These are phyloP conservation scores for Epichloe gansuensis DNA, from an alignment of 2,329 filamentous ascomycete species.

Conservation along the genomic window DNA sequence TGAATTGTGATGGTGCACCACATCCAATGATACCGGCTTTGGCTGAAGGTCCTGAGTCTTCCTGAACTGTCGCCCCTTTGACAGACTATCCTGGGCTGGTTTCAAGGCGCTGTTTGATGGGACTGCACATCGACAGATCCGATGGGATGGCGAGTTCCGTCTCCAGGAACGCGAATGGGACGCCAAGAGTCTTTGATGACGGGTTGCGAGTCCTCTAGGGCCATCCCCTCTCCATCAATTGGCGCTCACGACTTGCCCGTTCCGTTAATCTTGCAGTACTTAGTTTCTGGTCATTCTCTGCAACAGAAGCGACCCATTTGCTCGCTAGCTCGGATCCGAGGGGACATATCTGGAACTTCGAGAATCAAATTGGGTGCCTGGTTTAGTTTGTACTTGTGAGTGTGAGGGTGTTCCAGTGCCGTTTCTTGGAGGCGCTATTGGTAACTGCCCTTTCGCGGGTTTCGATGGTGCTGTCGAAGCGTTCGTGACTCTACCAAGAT, in stretches of 20 bases:
- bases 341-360: constrained; percentile 17
- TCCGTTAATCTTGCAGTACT: constrained; percentile 26
- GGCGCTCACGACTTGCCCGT: constrained; percentile 29
- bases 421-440: constrained; percentile 27
- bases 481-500: constrained; percentile 39
- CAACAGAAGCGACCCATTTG: constrained; percentile 31
- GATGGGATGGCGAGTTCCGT: constrained; percentile 21
- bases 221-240: constrained; percentile 32
- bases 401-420: not conserved
- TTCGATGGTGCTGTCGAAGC: constrained; percentile 21
- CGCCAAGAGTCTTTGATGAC: constrained; percentile 44
- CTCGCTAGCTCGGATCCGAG: constrained; percentile 22
- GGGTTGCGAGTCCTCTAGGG: constrained; percentile 32
- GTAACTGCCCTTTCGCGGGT: constrained; percentile 30
- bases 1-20: constrained; percentile 30
- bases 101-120: constrained; percentile 19
- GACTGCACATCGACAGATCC: constrained; percentile 16
- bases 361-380: constrained; percentile 16
- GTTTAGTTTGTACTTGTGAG: constrained; percentile 16
- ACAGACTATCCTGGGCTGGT: constrained; percentile 15
- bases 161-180: constrained; percentile 26
- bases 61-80: constrained; percentile 8
- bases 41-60: constrained; percentile 12
- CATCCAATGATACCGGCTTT: constrained; percentile 19
- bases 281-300: constrained; percentile 35